Evolutionary conservation across 2,329 filamentous ascomycete species (phyloP).

Genomic region (Venturiaceae sp.): DNA sequence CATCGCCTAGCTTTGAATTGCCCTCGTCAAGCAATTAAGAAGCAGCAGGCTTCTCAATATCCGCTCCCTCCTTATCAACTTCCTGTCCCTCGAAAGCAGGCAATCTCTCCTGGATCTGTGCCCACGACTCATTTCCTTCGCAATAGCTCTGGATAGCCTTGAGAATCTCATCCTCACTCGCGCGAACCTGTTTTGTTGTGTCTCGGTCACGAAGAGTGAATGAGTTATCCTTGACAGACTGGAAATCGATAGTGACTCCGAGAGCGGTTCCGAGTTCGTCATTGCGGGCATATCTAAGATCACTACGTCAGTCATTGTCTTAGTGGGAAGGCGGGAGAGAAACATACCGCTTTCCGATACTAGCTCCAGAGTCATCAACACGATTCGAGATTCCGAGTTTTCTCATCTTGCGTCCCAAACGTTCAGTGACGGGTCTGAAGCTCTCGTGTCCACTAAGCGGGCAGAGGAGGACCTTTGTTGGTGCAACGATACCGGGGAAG

Average conservation of each 20-base stretch:
- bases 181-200: slow-evolving; percentile 82
- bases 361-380: slow-evolving; percentile 82
- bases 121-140: slow-evolving; percentile 55
- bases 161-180: slow-evolving; percentile 69
- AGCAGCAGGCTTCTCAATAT: not conserved
- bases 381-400: slow-evolving; percentile 70
- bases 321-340: too few species aligned
- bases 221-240: slow-evolving; percentile 78
- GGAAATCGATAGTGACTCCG: slow-evolving; percentile 91
- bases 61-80: slow-evolving; percentile 10
- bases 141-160: slow-evolving; percentile 58
- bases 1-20: not conserved
- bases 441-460: slow-evolving; percentile 73
- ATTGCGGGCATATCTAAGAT: slow-evolving; percentile 54
- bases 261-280: slow-evolving; percentile 93
- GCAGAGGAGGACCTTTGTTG: slow-evolving; percentile 88
- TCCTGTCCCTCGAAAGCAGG: slow-evolving; percentile 77
- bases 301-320: slow-evolving; percentile 36
- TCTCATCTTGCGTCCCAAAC: slow-evolving; percentile 67
- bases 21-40: not conserved
- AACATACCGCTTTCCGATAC: slow-evolving; percentile 75
- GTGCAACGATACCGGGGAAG: slow-evolving; percentile 71
- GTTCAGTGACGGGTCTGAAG: slow-evolving; percentile 68
- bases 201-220: slow-evolving; percentile 87
- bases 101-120: slow-evolving; percentile 65